phyloP scores from a whole-genome alignment of 345 rosid species.

The Salix dunnii region DNA sequence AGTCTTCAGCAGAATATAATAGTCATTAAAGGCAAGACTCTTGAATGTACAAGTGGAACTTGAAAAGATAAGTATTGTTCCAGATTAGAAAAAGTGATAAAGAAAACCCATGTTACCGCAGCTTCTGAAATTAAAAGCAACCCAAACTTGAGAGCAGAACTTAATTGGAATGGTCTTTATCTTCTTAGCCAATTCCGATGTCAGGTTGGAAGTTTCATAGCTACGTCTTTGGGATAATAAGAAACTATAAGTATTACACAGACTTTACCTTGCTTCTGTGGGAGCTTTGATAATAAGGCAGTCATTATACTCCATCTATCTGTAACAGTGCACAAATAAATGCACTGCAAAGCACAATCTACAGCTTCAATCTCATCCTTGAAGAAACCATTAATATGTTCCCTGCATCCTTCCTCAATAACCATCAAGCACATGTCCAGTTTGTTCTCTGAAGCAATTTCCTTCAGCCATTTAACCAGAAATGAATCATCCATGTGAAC shows the following conservation, averaged over 20 bases:
- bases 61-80: background rate
- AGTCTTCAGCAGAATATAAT: background rate
- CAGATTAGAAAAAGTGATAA: background rate
- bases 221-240: background rate
- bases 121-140: background rate
- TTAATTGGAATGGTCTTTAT: background rate
- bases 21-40: background rate
- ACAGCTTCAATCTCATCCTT: constrained; percentile 67
- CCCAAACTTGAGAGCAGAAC: background rate
- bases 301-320: constrained; percentile 88
- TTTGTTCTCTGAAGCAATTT: constrained; percentile 63
- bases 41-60: background rate
- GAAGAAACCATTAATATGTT: constrained; percentile 49
- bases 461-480: constrained; percentile 87
- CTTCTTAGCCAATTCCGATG: background rate
- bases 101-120: background rate
- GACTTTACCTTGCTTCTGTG: constrained; percentile 61
- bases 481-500: constrained; percentile 51
- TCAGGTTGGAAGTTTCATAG: background rate
- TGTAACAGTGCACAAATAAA: constrained; percentile 64
- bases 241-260: background rate
- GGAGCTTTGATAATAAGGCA: constrained; percentile 76
- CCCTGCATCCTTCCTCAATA: constrained; percentile 80
- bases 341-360: constrained; percentile 78
- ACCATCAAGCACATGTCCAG: constrained; percentile 71